Evolutionary conservation across 805 yeast genomes (phyloP).

Genomic region (Candida pseudofarinosa): DNA sequence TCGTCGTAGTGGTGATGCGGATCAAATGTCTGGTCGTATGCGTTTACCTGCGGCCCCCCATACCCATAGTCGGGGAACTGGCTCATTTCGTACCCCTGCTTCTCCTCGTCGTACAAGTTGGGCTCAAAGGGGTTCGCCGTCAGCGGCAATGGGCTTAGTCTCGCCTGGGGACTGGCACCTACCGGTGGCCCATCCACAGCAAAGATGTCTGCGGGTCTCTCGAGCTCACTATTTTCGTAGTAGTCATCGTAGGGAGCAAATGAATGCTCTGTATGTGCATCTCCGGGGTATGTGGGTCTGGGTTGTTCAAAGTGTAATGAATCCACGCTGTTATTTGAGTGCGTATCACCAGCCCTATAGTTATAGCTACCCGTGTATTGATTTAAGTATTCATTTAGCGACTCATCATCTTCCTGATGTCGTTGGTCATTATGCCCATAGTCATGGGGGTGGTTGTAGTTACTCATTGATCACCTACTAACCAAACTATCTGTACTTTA

Average conservation of each 20-base stretch:
- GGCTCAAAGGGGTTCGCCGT: constrained; percentile 13
- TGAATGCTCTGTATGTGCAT: constrained; percentile 14
- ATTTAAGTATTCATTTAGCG: constrained; percentile 5
- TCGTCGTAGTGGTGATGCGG: constrained; percentile 37
- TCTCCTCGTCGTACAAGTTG: constrained; percentile 5
- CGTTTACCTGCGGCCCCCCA: constrained; percentile 6
- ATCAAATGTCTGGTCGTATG: constrained; percentile 38
- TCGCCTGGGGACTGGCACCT: constrained; percentile 9
- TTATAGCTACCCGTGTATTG: constrained; percentile 17
- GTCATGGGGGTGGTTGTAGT: not conserved
- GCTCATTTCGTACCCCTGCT: constrained; percentile 16
- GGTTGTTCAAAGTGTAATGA: constrained; percentile 29
- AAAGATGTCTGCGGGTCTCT: constrained; percentile 24
- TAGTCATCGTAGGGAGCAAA: constrained; percentile 20
- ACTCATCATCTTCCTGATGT: constrained; percentile 4
- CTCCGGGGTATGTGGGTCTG: constrained; percentile 24
- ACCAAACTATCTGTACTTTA: too few relatives aligned
- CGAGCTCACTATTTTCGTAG: constrained; percentile 17
- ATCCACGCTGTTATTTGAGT: constrained; percentile 10
- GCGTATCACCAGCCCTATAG: constrained; percentile 6
- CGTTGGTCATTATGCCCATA: not conserved
- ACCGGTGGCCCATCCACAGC: constrained; percentile 17
- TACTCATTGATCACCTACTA: not conserved
- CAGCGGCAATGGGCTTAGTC: constrained; percentile 12
- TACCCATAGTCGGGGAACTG: constrained; percentile 19